These are phyloP conservation scores for Amphichorda felina DNA, from an alignment of 2,329 filamentous ascomycete species.

Conservation along the genomic window DNA sequence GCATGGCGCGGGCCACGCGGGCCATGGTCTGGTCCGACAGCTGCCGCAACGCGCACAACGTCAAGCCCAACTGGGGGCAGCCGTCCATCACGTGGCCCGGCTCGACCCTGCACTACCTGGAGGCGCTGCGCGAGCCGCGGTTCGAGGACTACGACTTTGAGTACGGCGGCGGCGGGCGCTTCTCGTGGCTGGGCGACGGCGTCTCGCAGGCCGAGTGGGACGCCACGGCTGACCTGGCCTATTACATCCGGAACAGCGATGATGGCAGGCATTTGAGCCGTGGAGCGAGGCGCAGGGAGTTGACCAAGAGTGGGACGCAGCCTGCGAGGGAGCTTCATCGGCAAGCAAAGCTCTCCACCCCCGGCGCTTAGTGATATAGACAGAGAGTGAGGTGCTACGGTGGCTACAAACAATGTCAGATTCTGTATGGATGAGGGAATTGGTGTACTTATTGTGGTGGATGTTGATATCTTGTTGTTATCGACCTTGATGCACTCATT, in stretches of 20 bases:
- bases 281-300: conserved; percentile 4
- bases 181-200: conserved; percentile 29
- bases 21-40: conserved; percentile 2
- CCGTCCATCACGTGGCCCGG: conserved; percentile 8
- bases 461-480: too few relatives aligned
- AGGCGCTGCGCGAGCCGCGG: conserved; percentile 29
- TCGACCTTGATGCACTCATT: too few relatives aligned
- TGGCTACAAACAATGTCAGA: too few relatives aligned
- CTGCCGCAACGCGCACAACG: conserved; percentile 3
- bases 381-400: too few relatives aligned
- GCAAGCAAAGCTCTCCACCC: background rate
- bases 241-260: conserved; percentile 23
- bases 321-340: conserved; percentile 1
- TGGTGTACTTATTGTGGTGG: too few relatives aligned
- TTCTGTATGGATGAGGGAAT: too few relatives aligned
- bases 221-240: conserved; percentile 23
- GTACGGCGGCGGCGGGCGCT: conserved; percentile 19
- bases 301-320: conserved; percentile 4
- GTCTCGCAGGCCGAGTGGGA: conserved; percentile 27
- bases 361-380: too few relatives aligned
- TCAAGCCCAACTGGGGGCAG: background rate
- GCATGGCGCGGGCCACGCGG: background rate
- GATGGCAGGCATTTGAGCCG: conserved; percentile 15
- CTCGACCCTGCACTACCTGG: conserved; percentile 35
- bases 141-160: conserved; percentile 33